Evolutionary conservation across 148 eudicot genomes (phyloP).

Genomic region (Spergularia bocconei): DNA sequence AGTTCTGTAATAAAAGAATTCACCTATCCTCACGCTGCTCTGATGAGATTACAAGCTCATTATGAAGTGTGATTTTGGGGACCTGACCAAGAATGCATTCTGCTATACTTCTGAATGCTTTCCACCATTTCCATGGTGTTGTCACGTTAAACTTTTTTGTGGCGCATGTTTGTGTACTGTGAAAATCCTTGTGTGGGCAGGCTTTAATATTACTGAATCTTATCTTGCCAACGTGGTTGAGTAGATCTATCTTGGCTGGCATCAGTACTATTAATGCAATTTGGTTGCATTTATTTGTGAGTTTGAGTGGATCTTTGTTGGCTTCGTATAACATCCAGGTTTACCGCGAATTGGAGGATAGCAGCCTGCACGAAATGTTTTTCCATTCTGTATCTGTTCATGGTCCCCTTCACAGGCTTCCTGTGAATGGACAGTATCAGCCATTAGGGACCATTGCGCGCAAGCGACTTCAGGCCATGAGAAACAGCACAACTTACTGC

Average conservation of each 20-base stretch:
- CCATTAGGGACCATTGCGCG: slow-evolving; percentile 71
- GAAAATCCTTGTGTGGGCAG: too few species aligned
- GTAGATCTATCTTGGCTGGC: neutral
- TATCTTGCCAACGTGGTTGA: neutral
- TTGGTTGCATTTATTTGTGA: neutral
- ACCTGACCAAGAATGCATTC: neutral
- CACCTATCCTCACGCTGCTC: too few species aligned
- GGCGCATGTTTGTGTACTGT: too few species aligned
- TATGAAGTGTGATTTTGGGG: too few species aligned
- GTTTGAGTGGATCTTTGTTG: slow-evolving; percentile 15
- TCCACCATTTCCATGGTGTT: neutral
- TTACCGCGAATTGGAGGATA: slow-evolving; percentile 84
- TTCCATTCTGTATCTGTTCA: slow-evolving; percentile 57
- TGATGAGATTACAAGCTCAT: too few species aligned
- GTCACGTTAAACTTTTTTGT: neutral
- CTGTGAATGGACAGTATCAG: slow-evolving; percentile 68
- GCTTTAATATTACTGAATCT: too few species aligned
- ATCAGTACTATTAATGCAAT: too few species aligned
- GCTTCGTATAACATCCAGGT: slow-evolving; percentile 40
- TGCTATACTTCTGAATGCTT: neutral
- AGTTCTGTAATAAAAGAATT: neutral
- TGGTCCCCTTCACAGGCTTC: slow-evolving; percentile 64
- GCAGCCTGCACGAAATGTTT: slow-evolving; percentile 43
- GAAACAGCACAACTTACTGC: slow-evolving; percentile 95
- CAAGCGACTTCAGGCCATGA: slow-evolving; percentile 85